Percentiles rank a stretch among this genome's conserved stretches.
Conservation (phyloP, 305 asterid genomes). For the Fraxinus floribunda region DNA sequence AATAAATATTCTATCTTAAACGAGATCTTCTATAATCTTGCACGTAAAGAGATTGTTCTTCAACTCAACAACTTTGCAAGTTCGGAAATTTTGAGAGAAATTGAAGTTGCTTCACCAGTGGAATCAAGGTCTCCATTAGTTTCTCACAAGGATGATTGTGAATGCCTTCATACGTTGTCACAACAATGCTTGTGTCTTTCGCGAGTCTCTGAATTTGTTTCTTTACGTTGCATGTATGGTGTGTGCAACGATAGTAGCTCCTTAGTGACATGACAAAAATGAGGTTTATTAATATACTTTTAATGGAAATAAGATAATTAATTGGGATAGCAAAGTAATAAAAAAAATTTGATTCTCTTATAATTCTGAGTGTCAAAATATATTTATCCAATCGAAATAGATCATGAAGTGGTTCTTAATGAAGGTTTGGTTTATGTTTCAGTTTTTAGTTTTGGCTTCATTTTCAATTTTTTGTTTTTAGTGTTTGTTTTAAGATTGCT, state of each 20-base stretch:
- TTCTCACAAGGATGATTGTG: slow-evolving; percentile 89
- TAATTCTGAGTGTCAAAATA: neutral
- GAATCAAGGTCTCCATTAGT: slow-evolving; percentile 82
- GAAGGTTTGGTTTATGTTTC: too few relatives aligned
- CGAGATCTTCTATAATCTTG: neutral
- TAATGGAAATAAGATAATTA: neutral
- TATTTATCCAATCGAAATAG: neutral
- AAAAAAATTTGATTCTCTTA: neutral
- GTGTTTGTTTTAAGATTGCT: too few relatives aligned
- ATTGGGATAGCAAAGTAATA: neutral
- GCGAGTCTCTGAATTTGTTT: slow-evolving; percentile 79
- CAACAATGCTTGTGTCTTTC: slow-evolving; percentile 65
- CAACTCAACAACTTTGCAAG: neutral
- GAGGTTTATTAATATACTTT: neutral
- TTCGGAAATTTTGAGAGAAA: slow-evolving; percentile 60
- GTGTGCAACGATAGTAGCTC: slow-evolving; percentile 90
- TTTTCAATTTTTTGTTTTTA: too few relatives aligned
- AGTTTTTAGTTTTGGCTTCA: too few relatives aligned
- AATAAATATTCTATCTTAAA: neutral
- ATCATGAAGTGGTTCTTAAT: neutral
- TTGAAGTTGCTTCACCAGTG: slow-evolving; percentile 85
- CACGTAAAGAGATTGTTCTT: neutral
- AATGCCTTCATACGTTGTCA: slow-evolving; percentile 80
- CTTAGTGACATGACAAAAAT: slow-evolving; percentile 29
- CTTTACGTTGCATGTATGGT: slow-evolving; percentile 89